Percentiles rank a stretch among this genome's conserved stretches.
phyloP scores from a whole-genome alignment of 2,329 filamentous ascomycete genomes.

The Stachybotrys chartarum region DNA sequence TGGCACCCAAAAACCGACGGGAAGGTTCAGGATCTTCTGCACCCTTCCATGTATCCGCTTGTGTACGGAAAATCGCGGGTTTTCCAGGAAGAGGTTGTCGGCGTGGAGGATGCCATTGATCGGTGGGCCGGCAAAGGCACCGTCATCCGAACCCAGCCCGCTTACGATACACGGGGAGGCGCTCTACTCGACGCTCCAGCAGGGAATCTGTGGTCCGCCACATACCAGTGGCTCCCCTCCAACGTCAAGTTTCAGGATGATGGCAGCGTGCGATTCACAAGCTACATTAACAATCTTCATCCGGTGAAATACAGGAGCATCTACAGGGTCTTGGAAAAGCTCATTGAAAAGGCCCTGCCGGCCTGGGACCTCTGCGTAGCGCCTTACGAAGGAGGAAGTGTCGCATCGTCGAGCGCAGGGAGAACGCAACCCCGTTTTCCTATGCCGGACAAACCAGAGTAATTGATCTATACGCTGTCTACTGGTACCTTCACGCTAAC shows the following conservation, averaged over 20 bases:
- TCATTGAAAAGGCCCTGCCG: slow-evolving; percentile 27
- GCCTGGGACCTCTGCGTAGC: slow-evolving; percentile 43
- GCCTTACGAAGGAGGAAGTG: slow-evolving; percentile 24
- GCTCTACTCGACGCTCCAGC: background rate
- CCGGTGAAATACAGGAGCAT: slow-evolving; percentile 20
- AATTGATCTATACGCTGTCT: background rate
- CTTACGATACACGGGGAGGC: no score
- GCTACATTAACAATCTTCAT: slow-evolving; percentile 41
- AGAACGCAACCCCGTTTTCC: background rate
- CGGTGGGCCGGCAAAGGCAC: slow-evolving; percentile 18
- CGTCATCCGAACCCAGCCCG: slow-evolving; percentile 1
- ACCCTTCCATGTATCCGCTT: slow-evolving; percentile 35
- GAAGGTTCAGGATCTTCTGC: slow-evolving; percentile 46
- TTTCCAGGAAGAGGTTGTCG: slow-evolving; percentile 22
- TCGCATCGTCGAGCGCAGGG: slow-evolving; percentile 2
- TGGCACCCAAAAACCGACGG: slow-evolving; percentile 47
- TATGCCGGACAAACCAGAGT: background rate
- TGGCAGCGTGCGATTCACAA: slow-evolving; percentile 25
- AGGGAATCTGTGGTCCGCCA: slow-evolving; percentile 16
- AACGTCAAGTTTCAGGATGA: slow-evolving; percentile 31
- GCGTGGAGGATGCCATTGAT: slow-evolving; percentile 11
- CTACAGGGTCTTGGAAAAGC: slow-evolving; percentile 27
- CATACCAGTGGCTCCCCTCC: slow-evolving; percentile 18
- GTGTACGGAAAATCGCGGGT: slow-evolving; percentile 20
- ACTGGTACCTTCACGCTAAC: no score